Conservation (phyloP, 768 basidiomycete genomes). For the Mycena leptocephala region DNA sequence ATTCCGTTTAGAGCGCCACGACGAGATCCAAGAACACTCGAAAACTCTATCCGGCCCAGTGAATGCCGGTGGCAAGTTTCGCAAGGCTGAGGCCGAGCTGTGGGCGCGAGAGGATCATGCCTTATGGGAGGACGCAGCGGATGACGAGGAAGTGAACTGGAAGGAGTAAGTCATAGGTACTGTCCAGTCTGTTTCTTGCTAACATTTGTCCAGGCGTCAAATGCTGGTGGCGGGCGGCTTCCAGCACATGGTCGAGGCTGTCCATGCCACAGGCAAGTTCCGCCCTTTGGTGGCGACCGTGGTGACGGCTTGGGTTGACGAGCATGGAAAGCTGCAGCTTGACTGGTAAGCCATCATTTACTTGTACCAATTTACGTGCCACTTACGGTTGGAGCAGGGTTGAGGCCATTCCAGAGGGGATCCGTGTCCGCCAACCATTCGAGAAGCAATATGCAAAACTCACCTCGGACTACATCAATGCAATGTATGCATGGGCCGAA, state of each 20-base stretch:
- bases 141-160: slow-evolving; percentile 11
- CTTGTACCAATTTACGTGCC: neutral
- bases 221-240: slow-evolving; percentile 5
- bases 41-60: neutral
- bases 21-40: neutral
- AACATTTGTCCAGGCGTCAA: slow-evolving; percentile 2
- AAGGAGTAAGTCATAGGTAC: neutral
- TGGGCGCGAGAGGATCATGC: slow-evolving; percentile 12
- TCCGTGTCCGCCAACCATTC: neutral
- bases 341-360: slow-evolving; percentile 2
- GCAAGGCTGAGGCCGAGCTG: slow-evolving; percentile 13
- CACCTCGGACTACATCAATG: neutral
- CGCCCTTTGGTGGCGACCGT: slow-evolving; percentile 15
- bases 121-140: neutral
- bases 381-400: slow-evolving; percentile 6
- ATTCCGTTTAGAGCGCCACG: slow-evolving; percentile 1
- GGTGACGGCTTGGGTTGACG: slow-evolving; percentile 12
- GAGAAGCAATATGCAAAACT: neutral
- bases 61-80: slow-evolving; percentile 26
- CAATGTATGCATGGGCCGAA: slow-evolving; percentile 7
- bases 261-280: slow-evolving; percentile 10
- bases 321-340: neutral
- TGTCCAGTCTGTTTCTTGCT: neutral
- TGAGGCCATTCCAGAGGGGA: neutral
- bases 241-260: neutral